Evolutionary conservation across 2,329 filamentous ascomycete species (phyloP).

Genomic region (Trichoderma citrinoviride): DNA sequence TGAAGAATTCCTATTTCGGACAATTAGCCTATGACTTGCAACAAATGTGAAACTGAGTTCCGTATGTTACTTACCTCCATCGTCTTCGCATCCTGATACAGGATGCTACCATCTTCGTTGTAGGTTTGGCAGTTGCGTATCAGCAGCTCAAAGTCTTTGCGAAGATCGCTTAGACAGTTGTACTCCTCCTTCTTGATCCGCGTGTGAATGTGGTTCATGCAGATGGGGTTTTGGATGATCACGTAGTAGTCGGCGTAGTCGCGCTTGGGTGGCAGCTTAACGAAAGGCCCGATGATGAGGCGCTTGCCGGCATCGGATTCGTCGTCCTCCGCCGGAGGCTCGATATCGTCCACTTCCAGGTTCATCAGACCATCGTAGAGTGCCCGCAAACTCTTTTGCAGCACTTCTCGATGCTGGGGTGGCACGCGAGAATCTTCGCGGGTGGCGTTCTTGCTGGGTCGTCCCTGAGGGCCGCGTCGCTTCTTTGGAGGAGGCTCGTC

Average conservation of each 20-base stretch:
- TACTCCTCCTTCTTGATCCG: constrained; percentile 98
- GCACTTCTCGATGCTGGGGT: constrained; percentile 66
- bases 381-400: constrained; percentile 75
- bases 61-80: constrained; percentile 71
- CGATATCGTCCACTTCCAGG: constrained; percentile 73
- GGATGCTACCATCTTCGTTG: constrained; percentile 90
- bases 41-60: neutral
- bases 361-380: constrained; percentile 80
- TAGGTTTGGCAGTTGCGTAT: constrained; percentile 91
- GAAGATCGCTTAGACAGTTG: constrained; percentile 73
- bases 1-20: constrained; percentile 55
- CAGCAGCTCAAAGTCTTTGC: constrained; percentile 77
- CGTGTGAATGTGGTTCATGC: constrained; percentile 90
- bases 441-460: constrained; percentile 57
- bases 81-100: constrained; percentile 87
- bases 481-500: constrained; percentile 77
- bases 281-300: constrained; percentile 88
- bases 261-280: constrained; percentile 84
- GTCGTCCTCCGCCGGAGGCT: constrained; percentile 55
- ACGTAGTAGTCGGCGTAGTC: constrained; percentile 95
- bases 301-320: constrained; percentile 63
- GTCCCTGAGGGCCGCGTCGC: constrained; percentile 67
- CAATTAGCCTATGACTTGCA: constrained; percentile 34
- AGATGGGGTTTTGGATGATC: constrained; percentile 88
- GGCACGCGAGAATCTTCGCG: constrained; percentile 50